phyloP scores from a whole-genome alignment of 2,329 filamentous ascomycete genomes.

The Rasamsonia emersonii region DNA sequence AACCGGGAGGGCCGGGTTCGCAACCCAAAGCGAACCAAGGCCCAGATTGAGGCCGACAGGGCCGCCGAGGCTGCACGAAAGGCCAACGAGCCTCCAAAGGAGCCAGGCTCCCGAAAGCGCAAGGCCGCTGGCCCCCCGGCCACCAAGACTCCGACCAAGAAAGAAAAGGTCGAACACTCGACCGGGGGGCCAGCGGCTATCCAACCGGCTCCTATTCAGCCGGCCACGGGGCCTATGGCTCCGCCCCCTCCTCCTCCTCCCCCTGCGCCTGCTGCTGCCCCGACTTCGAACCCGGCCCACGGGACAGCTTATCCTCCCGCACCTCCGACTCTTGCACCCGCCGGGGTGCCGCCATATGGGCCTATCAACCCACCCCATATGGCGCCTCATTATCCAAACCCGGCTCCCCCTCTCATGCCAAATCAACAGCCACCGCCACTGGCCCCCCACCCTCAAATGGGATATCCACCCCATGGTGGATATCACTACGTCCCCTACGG shows the following conservation, averaged over 20 bases:
- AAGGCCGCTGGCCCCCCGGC: slow-evolving; percentile 5
- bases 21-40: slow-evolving; percentile 37
- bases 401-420: neutral
- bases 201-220: no score
- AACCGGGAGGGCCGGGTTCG: slow-evolving; percentile 34
- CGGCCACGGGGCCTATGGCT: no score
- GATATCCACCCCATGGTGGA: no score
- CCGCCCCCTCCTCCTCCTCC: neutral
- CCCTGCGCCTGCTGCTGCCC: neutral
- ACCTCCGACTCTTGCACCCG: neutral
- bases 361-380: neutral
- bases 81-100: slow-evolving; percentile 17
- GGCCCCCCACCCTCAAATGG: no score
- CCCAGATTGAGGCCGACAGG: slow-evolving; percentile 35
- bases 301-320: no score
- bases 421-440: neutral
- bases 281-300: neutral
- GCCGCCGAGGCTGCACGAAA: slow-evolving; percentile 21
- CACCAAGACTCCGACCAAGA: neutral
- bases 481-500: no score
- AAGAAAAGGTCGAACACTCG: no score
- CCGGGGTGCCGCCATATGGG: neutral
- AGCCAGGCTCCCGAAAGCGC: slow-evolving; percentile 16
- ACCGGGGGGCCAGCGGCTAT: no score
- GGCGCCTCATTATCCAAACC: neutral